These are phyloP conservation scores for Liquidambar formosana DNA, from an alignment of 164 flowering plant species.

Conservation along the genomic window DNA sequence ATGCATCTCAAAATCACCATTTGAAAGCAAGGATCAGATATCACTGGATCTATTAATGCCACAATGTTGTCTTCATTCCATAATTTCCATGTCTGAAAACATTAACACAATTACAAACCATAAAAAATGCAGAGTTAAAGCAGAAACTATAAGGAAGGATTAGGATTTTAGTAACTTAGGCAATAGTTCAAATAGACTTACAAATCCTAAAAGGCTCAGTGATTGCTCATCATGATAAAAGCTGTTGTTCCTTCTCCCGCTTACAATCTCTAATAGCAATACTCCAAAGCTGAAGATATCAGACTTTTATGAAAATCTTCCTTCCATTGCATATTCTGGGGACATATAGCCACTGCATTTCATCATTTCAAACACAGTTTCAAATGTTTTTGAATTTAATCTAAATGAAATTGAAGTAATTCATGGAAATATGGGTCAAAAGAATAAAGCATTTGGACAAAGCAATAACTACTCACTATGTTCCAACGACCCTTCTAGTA, in stretches of 20 bases:
- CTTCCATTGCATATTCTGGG: constrained; percentile 32
- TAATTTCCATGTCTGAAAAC: constrained; percentile 26
- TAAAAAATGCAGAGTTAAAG: no score
- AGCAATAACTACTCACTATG: constrained; percentile 31
- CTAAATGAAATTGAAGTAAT: not conserved
- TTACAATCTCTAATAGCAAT: constrained; percentile 23
- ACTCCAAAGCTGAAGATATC: constrained; percentile 27
- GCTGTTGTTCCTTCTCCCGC: constrained; percentile 26
- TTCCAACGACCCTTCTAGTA: constrained; percentile 40
- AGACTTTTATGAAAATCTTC: constrained; percentile 17
- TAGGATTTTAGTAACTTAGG: no score
- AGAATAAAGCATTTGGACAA: not conserved
- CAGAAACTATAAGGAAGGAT: no score
- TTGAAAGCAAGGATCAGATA: not conserved
- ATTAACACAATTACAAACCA: not conserved
- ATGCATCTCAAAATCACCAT: constrained; percentile 34
- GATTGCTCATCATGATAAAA: constrained; percentile 17
- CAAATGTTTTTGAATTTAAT: not conserved
- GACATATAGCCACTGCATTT: constrained; percentile 33
- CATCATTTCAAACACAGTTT: not conserved
- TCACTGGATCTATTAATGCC: constrained; percentile 11
- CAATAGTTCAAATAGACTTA: constrained; percentile 6
- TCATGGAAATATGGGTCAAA: no score
- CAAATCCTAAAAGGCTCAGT: constrained; percentile 22
- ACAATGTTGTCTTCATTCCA: constrained; percentile 23